Percentiles rank a stretch among this genome's conserved stretches.
Conservation (phyloP, 345 rosid species). For the Carallia pectinifolia region DNA sequence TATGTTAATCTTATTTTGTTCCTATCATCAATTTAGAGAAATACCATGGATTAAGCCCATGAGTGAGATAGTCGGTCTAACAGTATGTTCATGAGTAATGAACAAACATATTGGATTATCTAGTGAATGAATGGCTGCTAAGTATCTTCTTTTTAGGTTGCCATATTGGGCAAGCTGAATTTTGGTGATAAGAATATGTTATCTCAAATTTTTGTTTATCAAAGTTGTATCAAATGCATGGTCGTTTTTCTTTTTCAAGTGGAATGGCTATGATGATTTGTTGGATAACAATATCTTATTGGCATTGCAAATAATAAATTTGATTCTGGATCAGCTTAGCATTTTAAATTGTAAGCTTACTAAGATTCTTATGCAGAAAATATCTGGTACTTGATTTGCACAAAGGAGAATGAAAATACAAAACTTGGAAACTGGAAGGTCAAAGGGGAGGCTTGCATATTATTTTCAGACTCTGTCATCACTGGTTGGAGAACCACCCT, state of each 20-base stretch:
- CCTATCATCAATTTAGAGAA: too few species aligned
- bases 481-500: constrained; percentile 46
- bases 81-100: too few species aligned
- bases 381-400: constrained; percentile 37
- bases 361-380: constrained; percentile 22
- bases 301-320: background rate
- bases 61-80: too few species aligned
- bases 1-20: too few species aligned
- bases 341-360: background rate
- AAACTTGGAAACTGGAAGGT: constrained; percentile 41
- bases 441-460: constrained; percentile 35
- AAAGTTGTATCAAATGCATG: too few species aligned
- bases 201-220: background rate
- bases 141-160: too few species aligned
- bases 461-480: constrained; percentile 32
- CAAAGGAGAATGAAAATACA: constrained; percentile 17
- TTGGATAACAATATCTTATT: background rate
- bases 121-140: too few species aligned
- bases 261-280: too few species aligned
- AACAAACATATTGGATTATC: too few species aligned
- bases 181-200: background rate
- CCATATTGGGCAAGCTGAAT: background rate
- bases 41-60: too few species aligned
- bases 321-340: background rate
- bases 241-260: too few species aligned